These are phyloP conservation scores for Perkinsus olseni DNA, from an alignment of 169 alveolate genomes.

Conservation along the genomic window DNA sequence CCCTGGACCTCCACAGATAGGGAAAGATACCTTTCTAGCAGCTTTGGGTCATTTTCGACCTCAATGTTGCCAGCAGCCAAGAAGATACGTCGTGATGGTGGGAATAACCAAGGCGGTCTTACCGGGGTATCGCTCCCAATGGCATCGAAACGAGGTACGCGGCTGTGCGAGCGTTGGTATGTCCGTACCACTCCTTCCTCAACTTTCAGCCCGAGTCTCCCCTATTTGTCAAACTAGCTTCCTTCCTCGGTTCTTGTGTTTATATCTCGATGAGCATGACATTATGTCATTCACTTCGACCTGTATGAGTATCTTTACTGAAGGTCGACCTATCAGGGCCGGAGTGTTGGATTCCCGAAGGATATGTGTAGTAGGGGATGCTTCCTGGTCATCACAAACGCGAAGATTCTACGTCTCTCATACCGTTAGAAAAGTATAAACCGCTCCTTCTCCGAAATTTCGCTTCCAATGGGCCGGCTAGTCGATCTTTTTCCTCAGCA, in stretches of 20 bases:
- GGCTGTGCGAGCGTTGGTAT: too few relatives aligned
- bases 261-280: background rate
- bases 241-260: background rate
- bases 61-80: background rate
- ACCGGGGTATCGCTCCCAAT: background rate
- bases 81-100: background rate
- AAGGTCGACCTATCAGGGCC: background rate
- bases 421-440: too few relatives aligned
- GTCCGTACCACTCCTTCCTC: background rate
- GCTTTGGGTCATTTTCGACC: too few relatives aligned
- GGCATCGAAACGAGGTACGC: too few relatives aligned
- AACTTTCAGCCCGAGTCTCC: background rate
- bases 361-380: background rate
- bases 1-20: too few relatives aligned
- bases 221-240: background rate
- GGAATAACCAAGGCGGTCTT: background rate
- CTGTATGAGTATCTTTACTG: background rate
- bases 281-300: background rate
- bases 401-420: too few relatives aligned
- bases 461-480: too few relatives aligned
- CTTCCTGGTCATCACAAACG: too few relatives aligned
- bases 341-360: background rate
- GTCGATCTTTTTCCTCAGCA: too few relatives aligned
- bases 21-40: too few relatives aligned
- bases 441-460: too few relatives aligned